A percentile compares a stretch with the other conserved stretches of the same genome.
These are phyloP conservation scores for Thalassiosira tumida DNA, from an alignment of 352 stramenopile genomes.

Conservation along the genomic window DNA sequence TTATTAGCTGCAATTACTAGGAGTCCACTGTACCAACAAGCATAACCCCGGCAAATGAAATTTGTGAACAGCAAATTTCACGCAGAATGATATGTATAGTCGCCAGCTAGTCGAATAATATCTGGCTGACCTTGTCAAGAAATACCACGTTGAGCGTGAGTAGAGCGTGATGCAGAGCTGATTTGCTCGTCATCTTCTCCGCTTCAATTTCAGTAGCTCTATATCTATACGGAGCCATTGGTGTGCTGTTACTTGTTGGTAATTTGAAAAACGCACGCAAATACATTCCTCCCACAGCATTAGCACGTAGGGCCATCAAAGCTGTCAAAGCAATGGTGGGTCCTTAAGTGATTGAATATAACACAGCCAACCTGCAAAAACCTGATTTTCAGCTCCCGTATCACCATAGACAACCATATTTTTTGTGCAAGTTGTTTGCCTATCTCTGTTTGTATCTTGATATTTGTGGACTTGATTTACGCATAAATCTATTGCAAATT, in stretches of 20 bases:
- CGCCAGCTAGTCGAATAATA: conserved; percentile 21
- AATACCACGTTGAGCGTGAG: conserved; percentile 39
- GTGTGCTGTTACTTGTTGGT: not conserved
- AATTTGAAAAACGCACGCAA: conserved; percentile 43
- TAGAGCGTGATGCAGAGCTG: conserved; percentile 6
- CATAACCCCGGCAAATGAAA: conserved; percentile 55
- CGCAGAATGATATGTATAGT: conserved; percentile 51
- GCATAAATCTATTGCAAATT: conserved; percentile 4
- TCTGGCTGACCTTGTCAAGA: conserved; percentile 36
- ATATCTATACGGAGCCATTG: conserved; percentile 4
- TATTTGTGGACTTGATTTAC: conserved; percentile 48
- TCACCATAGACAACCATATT: conserved; percentile 24
- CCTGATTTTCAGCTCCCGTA: conserved; percentile 38
- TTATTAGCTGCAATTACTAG: conserved; percentile 38
- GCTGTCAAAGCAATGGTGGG: conserved; percentile 24
- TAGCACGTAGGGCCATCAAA: conserved; percentile 44
- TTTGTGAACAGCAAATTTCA: not conserved
- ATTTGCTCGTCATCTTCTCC: not conserved
- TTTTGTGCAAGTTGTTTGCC: conserved; percentile 10
- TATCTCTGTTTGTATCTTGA: not conserved
- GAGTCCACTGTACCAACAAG: conserved; percentile 56
- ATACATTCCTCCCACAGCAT: conserved; percentile 29
- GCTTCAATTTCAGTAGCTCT: conserved; percentile 3
- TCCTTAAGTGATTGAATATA: conserved; percentile 33
- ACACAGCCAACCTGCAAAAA: conserved; percentile 1